Evolutionary conservation across 2,329 filamentous ascomycete species (phyloP), one percentile per base, ranked within the genome.

Genomic region (Arthrobotrys sinensis): DNA sequence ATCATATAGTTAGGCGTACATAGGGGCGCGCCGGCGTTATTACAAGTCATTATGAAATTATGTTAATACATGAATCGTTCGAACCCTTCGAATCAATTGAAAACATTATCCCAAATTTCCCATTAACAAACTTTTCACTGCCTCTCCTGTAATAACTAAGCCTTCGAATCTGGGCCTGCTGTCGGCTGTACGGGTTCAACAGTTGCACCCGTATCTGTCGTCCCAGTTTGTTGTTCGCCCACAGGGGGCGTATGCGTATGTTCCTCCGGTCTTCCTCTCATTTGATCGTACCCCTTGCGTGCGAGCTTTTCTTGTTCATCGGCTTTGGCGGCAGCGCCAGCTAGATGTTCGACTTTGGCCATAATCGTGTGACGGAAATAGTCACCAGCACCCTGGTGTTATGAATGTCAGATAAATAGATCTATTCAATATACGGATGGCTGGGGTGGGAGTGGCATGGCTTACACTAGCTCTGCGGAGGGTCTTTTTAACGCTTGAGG

Each of bases 231-330:
- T 10, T 75, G 46, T 19, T 78, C 75, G 0, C 52, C 63, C 10
- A 67, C 43, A 14, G 67, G 50, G 0, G 65, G 43, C 1, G 52
- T 34, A 57, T 60, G 55, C 4, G 55, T 60, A n/a, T 60, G 55
- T 24, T 60, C 55, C 7, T 43, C 34, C 11, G 55, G n/a, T 32
- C 71, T 67, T 8, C 75, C 75, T 12, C 67, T 78, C n/a, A 72
- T 78, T 21, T 72, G 75, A 2, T 72, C 62, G 24, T 53, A 67
- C 14, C 48, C 73, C 38, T 16, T 62, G 1, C 38, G 57, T 11
- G 67, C 75, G 11, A 78, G 38, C 14, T 63, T 52, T 24, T 78
- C 62, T 36, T 78, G 72, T 45, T 78, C 75, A 16, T 78, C 67
- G 2, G 75, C 75, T 4, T 55, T 12, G 21, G 36, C 53, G 7